Base-by-base conservation (phyloP, 2,329 filamentous ascomycete species). In the Colletotrichum trifolii region DNA sequence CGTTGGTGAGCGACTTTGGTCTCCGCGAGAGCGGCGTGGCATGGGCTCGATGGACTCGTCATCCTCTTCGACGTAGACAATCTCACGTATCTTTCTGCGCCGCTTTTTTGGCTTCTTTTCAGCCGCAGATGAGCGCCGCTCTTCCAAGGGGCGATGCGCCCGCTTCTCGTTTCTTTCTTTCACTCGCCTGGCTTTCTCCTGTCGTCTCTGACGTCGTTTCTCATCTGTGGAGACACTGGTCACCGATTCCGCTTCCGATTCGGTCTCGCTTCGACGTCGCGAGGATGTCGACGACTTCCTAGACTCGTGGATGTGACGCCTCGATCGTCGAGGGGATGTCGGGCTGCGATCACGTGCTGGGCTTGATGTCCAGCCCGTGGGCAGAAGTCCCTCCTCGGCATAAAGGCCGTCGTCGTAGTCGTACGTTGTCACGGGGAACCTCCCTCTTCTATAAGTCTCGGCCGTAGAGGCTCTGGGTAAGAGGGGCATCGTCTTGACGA, bases 171-270 rank as follows among this genome's bases (percentile, higher is more conserved):
- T 35, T 17, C 33, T 58, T 12, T 48, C 58, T 40, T 15, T 64
- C 54, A 55, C 40, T 54, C 63, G 13, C 47, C 60, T 62, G 6
- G 39, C 48, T 15, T 46, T 56, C 15, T 53, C 59, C 48, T 57
- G 64, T 61, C 60, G 63, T 66, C 67, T 62, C 35, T 66, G 64
- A 54, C 71, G 58, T 40, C 57, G 50, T 45, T 77, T 74, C 9
- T 78, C 77, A 17, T 71, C 70, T 7, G 76, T 76, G 36, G 75
- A 76, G n/a, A 72, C 68, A 45, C 75, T 77, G 5, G 72, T 71
- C n/a, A 75, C 76, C n/a, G 77, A 78, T 12, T 78, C 78, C 43
- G 73, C 73, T 17, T 79, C 80, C 6, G 78, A 78, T 34, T 77
- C 79, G 54, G 72, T 75, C 8, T 76, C 71, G 3, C 78, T 56